Evolutionary conservation across 192 early-diverging fungal species (phyloP).

Genomic region (Backusella liffmaniae): DNA sequence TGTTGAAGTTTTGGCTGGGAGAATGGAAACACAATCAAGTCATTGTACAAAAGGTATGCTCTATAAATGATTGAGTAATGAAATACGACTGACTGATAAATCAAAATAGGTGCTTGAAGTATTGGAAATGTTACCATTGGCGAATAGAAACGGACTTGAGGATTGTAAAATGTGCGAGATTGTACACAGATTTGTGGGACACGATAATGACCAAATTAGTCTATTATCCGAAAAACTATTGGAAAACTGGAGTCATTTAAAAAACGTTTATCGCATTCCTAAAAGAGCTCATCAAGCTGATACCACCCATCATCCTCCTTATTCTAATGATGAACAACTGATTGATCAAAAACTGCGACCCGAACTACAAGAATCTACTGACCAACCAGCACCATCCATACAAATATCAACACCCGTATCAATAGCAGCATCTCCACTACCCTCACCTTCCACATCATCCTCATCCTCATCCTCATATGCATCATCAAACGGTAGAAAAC

Average conservation of each 20-base stretch:
- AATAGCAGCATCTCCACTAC: neutral
- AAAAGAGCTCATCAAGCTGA: constrained; percentile 33
- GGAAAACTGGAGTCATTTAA: constrained; percentile 50
- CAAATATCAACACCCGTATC: neutral
- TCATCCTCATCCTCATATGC: neutral
- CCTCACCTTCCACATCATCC: neutral
- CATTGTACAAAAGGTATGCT: constrained; percentile 37
- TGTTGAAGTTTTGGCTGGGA: constrained; percentile 73
- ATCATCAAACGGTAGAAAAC: neutral
- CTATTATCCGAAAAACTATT: constrained; percentile 48
- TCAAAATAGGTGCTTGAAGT: constrained; percentile 39
- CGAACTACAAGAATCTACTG: neutral
- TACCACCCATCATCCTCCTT: neutral
- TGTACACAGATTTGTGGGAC: constrained; percentile 50
- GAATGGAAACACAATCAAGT: constrained; percentile 48
- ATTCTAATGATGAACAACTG: neutral
- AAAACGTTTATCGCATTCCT: constrained; percentile 57
- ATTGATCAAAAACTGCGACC: neutral
- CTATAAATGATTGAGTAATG: constrained; percentile 48
- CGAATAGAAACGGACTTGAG: constrained; percentile 76
- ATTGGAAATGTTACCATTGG: constrained; percentile 75
- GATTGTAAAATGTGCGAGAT: constrained; percentile 72
- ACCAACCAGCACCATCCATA: neutral
- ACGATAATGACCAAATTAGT: constrained; percentile 47
- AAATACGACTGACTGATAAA: neutral